Conservation (phyloP, 1,139 yeast species). For the Yamadazyma diddensiae region DNA sequence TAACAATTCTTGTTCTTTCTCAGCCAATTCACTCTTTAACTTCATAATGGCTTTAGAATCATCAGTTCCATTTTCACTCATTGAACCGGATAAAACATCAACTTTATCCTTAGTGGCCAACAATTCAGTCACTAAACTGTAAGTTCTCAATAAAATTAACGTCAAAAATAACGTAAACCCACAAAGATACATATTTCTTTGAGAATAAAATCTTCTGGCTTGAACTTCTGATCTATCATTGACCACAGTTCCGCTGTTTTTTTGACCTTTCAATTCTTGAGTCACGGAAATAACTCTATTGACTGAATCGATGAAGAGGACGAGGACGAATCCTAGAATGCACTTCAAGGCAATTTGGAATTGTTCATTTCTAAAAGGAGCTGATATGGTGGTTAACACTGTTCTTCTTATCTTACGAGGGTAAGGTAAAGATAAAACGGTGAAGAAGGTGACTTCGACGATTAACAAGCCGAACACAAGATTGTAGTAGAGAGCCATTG, state of each 20-base stretch:
- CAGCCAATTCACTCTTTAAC: slow-evolving; percentile 54
- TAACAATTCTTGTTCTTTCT: slow-evolving; percentile 61
- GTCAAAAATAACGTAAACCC: slow-evolving; percentile 94
- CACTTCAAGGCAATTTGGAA: slow-evolving; percentile 80
- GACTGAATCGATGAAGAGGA: slow-evolving; percentile 84
- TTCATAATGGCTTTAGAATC: slow-evolving; percentile 39
- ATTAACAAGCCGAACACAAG: slow-evolving; percentile 74
- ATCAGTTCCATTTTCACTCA: slow-evolving; percentile 15
- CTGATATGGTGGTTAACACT: slow-evolving; percentile 58
- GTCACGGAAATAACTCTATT: slow-evolving; percentile 77
- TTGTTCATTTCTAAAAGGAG: slow-evolving; percentile 69
- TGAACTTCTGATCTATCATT: slow-evolving; percentile 75
- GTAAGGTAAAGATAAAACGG: slow-evolving; percentile 78
- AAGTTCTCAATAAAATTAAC: slow-evolving; percentile 82
- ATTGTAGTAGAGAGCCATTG: slow-evolving; percentile 72
- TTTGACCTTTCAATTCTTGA: slow-evolving; percentile 48
- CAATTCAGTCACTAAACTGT: slow-evolving; percentile 74
- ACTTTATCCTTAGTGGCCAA: slow-evolving; percentile 58
- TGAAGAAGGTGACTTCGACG: slow-evolving; percentile 77
- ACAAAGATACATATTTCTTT: slow-evolving; percentile 93
- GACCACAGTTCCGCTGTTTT: slow-evolving; percentile 22
- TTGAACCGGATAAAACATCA: slow-evolving; percentile 41
- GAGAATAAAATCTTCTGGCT: slow-evolving; percentile 91
- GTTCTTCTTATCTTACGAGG: slow-evolving; percentile 75
- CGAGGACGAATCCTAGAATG: slow-evolving; percentile 76